These are phyloP conservation scores for Aspergillus transmontanensis DNA, from an alignment of 2,329 filamentous ascomycete species.

Conservation along the genomic window DNA sequence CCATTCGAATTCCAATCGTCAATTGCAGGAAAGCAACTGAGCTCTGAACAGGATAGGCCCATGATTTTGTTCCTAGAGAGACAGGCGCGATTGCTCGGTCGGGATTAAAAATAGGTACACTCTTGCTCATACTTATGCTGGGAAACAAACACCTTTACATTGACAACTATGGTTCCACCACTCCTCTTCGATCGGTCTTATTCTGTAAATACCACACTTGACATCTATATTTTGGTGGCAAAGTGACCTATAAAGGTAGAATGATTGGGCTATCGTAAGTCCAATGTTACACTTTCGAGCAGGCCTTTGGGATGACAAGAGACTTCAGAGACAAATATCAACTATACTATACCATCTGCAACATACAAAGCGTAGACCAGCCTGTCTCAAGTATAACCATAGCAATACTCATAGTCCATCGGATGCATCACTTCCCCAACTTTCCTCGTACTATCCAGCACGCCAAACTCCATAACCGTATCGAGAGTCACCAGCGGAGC, in stretches of 20 bases:
- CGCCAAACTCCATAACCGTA: slow-evolving; percentile 22
- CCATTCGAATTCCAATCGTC: background rate
- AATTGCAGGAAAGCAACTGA: background rate
- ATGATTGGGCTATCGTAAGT: no score
- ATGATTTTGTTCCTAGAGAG: background rate
- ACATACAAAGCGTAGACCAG: no score
- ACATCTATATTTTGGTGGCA: background rate
- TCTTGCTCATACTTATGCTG: no score
- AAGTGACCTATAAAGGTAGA: no score
- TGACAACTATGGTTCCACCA: background rate
- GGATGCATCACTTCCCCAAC: slow-evolving; percentile 29
- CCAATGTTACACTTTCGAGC: no score
- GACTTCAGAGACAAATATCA: no score
- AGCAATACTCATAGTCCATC: slow-evolving; percentile 25
- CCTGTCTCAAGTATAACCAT: slow-evolving; percentile 20
- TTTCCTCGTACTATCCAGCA: slow-evolving; percentile 10
- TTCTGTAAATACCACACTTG: accelerated
- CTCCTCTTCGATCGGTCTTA: background rate
- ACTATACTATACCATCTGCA: no score
- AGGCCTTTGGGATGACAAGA: no score
- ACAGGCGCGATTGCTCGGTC: background rate
- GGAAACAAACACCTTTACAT: background rate
- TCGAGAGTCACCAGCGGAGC: slow-evolving; percentile 13
- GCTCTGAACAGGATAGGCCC: background rate
- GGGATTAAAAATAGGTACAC: background rate